Evolutionary conservation across 768 basidiomycete genomes (phyloP).

Genomic region (Porphyrellus cyaneotinctus): DNA sequence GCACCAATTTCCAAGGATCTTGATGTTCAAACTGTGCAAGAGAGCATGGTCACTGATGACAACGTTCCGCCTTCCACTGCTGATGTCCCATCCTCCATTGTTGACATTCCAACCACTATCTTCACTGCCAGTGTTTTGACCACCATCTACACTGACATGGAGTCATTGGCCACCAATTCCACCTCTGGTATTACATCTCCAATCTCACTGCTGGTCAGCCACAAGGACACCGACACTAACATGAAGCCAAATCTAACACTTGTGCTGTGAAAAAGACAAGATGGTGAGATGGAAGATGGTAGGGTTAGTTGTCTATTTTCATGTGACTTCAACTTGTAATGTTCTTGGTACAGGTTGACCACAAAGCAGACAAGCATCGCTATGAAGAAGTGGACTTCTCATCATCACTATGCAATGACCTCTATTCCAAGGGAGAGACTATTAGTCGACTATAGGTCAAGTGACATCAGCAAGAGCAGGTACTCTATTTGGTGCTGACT

Average conservation of each 20-base stretch:
- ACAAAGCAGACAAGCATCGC: too few species aligned
- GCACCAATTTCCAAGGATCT: too few species aligned
- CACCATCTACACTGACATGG: background rate
- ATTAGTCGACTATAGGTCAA: background rate
- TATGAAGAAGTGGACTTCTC: background rate
- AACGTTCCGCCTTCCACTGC: too few species aligned
- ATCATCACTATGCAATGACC: background rate
- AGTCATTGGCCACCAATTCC: background rate
- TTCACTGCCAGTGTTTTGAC: too few species aligned
- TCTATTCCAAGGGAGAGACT: background rate
- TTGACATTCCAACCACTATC: too few species aligned
- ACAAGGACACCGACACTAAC: background rate
- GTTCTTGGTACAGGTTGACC: background rate
- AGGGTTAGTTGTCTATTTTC: background rate
- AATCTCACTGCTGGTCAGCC: background rate
- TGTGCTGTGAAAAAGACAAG: background rate
- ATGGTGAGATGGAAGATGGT: background rate
- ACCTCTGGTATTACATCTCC: background rate
- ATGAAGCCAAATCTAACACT: background rate
- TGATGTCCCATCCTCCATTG: too few species aligned
- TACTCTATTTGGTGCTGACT: background rate
- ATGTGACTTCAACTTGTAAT: background rate
- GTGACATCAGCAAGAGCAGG: background rate
- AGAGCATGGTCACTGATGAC: too few species aligned
- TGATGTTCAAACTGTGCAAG: background rate